Percentiles rank a stretch among this genome's conserved stretches.
These are phyloP conservation scores for Cladophialophora carrionii DNA, from an alignment of 2,329 filamentous ascomycete species.

Conservation along the genomic window DNA sequence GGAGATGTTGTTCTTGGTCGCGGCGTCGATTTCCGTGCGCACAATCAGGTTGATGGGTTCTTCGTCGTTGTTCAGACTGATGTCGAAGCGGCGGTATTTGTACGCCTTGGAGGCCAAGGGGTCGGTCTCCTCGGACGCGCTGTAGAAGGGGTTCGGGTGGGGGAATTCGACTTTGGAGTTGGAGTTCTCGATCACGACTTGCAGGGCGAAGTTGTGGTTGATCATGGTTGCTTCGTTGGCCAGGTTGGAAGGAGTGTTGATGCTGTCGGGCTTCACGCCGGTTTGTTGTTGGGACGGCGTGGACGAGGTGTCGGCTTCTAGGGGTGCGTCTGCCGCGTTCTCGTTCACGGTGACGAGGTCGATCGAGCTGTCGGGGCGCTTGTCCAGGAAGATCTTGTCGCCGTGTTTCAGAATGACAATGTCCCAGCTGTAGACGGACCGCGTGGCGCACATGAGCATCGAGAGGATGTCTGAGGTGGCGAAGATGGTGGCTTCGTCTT, in stretches of 20 bases:
- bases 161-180: slow-evolving; percentile 78
- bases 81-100: slow-evolving; percentile 96
- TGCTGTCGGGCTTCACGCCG: slow-evolving; percentile 79
- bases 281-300: slow-evolving; percentile 40
- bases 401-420: slow-evolving; percentile 90
- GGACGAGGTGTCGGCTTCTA: slow-evolving; percentile 75
- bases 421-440: slow-evolving; percentile 98
- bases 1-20: slow-evolving; percentile 90
- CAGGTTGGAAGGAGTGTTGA: slow-evolving; percentile 91
- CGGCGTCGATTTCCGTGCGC: slow-evolving; percentile 90
- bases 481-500: slow-evolving; percentile 94
- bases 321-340: slow-evolving; percentile 91
- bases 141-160: slow-evolving; percentile 97
- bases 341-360: slow-evolving; percentile 99
- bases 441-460: slow-evolving; percentile 98
- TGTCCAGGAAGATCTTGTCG: slow-evolving; percentile 98
- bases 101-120: slow-evolving; percentile 94
- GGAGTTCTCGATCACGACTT: slow-evolving; percentile 85
- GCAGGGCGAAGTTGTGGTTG: slow-evolving; percentile 99
- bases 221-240: slow-evolving; percentile 98
- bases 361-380: slow-evolving; percentile 90
- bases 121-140: slow-evolving; percentile 86
- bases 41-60: slow-evolving; percentile 92
- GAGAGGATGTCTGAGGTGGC: slow-evolving; percentile 96
- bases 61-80: slow-evolving; percentile 87